Percentiles rank a stretch among this genome's conserved stretches.
phyloP scores from a whole-genome alignment of 352 stramenopile species.

The Globisporangium cederbergense region DNA sequence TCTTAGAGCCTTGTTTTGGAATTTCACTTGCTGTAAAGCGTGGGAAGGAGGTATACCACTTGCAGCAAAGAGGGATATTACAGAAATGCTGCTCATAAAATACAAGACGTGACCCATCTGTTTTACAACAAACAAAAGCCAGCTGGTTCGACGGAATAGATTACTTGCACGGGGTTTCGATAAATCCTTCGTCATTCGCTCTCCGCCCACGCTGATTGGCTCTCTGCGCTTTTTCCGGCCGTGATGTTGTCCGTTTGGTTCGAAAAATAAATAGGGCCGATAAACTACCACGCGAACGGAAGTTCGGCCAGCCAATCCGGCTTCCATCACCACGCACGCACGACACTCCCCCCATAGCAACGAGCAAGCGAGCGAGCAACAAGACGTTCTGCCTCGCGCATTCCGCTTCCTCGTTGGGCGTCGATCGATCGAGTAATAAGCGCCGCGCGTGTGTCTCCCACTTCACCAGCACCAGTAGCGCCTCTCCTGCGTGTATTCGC shows the following conservation, averaged over 20 bases:
- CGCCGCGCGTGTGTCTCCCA: neutral
- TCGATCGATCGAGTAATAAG: neutral
- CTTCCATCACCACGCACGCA: neutral
- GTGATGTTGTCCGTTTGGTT: conserved; percentile 2
- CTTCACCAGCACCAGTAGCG: neutral
- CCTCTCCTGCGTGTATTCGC: neutral
- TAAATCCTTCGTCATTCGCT: neutral
- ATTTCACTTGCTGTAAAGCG: no score
- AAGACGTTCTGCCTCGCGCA: neutral
- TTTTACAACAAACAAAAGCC: no score
- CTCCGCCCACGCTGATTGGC: neutral
- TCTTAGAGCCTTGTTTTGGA: no score
- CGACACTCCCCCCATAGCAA: conserved; percentile 3
- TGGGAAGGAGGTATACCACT: no score
- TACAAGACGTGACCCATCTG: no score
- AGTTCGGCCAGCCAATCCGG: neutral
- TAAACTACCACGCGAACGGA: neutral
- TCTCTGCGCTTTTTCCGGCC: neutral
- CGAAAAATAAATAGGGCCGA: neutral
- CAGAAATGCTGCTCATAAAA: no score
- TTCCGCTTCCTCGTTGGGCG: conserved; percentile 4
- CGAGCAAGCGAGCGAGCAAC: neutral
- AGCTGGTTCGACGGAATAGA: no score
- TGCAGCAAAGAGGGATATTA: no score
- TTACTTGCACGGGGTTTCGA: neutral